These are phyloP conservation scores for Lanmaoa rubissima DNA, from an alignment of 768 basidiomycete species.

Conservation along the genomic window DNA sequence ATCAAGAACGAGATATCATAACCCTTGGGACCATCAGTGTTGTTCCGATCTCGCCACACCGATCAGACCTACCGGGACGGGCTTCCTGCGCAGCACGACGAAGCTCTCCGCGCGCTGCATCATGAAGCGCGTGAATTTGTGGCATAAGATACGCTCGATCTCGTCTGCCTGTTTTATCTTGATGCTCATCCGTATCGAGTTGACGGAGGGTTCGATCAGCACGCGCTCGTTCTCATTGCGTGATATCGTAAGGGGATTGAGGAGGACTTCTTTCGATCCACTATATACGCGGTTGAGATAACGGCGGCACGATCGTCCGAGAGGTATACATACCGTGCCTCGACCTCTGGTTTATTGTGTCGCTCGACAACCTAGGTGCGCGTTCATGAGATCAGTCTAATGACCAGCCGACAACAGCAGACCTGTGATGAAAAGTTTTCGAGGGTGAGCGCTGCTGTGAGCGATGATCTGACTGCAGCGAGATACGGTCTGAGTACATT, in stretches of 20 bases:
- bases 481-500: conserved; percentile 96
- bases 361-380: conserved; percentile 80
- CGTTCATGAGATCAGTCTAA: conserved; percentile 9
- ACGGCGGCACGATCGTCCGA: not conserved
- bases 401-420: conserved; percentile 5
- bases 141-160: conserved; percentile 94
- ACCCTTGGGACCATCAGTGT: conserved; percentile 53
- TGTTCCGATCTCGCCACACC: conserved; percentile 11
- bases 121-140: conserved; percentile 99
- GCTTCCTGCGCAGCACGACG: conserved; percentile 92
- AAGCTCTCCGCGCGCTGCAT: conserved; percentile 99
- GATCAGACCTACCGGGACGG: conserved; percentile 64
- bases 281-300: conserved; percentile 40
- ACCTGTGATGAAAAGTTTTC: conserved; percentile 95
- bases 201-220: conserved; percentile 94
- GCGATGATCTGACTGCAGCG: conserved; percentile 89
- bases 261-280: conserved; percentile 88
- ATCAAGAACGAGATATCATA: conserved; percentile 99
- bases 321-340: conserved; percentile 60
- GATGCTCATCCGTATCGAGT: conserved; percentile 95
- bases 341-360: conserved; percentile 96
- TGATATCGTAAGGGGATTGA: conserved; percentile 91
- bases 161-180: conserved; percentile 99
- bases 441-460: conserved; percentile 95
- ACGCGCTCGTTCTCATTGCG: conserved; percentile 98